A percentile compares a stretch with the other conserved stretches of the same genome.
Evolutionary conservation across 2,329 filamentous ascomycete species (phyloP).

Genomic region (Cytospora piceae): DNA sequence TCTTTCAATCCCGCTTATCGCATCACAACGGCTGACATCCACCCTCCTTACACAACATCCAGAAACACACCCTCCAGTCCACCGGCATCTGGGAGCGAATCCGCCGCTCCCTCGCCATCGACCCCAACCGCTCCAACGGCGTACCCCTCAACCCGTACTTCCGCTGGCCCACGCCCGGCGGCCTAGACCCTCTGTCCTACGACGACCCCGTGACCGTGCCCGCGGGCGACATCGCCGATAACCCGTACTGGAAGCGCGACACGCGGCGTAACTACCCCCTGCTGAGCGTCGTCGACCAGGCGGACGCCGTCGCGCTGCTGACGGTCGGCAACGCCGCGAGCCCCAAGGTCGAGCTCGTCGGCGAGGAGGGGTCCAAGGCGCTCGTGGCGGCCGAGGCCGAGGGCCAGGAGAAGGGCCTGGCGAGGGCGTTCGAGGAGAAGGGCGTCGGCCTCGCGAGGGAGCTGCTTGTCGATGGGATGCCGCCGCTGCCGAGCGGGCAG

Average conservation of each 20-base stretch:
- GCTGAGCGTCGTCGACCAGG: constrained; percentile 79
- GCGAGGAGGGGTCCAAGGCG: constrained; percentile 61
- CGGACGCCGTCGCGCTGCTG: constrained; percentile 83
- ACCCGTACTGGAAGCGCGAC: constrained; percentile 97
- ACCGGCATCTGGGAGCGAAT: constrained; percentile 85
- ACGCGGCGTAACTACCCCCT: constrained; percentile 79
- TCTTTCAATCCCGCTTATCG: not conserved
- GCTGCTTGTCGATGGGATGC: constrained; percentile 77
- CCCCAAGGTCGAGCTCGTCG: constrained; percentile 82
- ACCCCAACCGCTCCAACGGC: constrained; percentile 87
- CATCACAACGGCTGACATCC: constrained; percentile 15
- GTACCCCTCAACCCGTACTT: constrained; percentile 91
- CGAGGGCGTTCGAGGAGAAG: constrained; percentile 72
- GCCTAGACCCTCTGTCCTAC: constrained; percentile 70
- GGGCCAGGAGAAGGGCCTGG: constrained; percentile 72
- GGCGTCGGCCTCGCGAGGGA: constrained; percentile 52
- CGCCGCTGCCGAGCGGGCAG: constrained; percentile 81
- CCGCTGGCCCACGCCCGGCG: constrained; percentile 82
- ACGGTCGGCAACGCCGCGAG: constrained; percentile 78
- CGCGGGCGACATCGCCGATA: constrained; percentile 87
- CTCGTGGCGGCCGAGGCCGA: constrained; percentile 77
- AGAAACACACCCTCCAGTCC: constrained; percentile 98
- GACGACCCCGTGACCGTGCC: constrained; percentile 82
- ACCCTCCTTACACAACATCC: constrained; percentile 26
- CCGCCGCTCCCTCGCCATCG: constrained; percentile 77